Evolutionary conservation across 2,329 filamentous ascomycete species (phyloP), one percentile per base, ranked within the genome.

Genomic region (Coniochaeta sp.): DNA sequence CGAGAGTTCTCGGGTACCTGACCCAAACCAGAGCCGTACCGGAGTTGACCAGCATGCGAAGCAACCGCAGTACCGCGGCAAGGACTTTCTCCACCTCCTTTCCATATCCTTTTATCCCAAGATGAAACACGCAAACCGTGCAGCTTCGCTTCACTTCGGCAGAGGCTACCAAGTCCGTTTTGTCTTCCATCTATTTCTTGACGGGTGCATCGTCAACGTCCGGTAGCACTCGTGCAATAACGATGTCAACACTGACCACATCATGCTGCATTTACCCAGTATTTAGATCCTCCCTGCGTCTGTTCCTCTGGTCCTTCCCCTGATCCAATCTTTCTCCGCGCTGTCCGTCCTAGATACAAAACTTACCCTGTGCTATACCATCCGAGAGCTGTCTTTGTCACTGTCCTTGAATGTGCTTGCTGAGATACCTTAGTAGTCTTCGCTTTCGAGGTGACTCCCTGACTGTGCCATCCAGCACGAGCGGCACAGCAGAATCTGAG

Each of bases 111-210:
- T 66, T 66, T 64, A 66, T 63, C 63, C 66, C 62, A 65, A 65
- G 62, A 64, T 66, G 67, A 68, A 66, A 67, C 65, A 63, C 57
- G 61, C 59, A 61, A 59, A 61, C 63, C 22, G 57, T 65, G 63
- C 66, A 67, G 65, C 62, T 59, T 65, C 63, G 64, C 64, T 64
- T 66, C 61, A 65, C 59, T 55, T 61, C 65, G 64, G 62, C 52
- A 64, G 60, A 66, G 65, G 61, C 40, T 62, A 59, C 62, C 59
- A 44, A 59, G 44, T 62, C 42, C 40, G 42, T 57, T 56, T 24
- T 58, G 26, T 42, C 58, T 56, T 59, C 47, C 47, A 32, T 57
- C 57, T 50, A 28, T 60, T 40, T 59, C 60, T 55, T 56, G 58
- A 54, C 47, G n/a, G n/a, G n/a, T 58, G 32, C 28, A 16, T 32